These are phyloP conservation scores for Tuber indicum DNA, from an alignment of 495 filamentous ascomycete species.

Conservation along the genomic window DNA sequence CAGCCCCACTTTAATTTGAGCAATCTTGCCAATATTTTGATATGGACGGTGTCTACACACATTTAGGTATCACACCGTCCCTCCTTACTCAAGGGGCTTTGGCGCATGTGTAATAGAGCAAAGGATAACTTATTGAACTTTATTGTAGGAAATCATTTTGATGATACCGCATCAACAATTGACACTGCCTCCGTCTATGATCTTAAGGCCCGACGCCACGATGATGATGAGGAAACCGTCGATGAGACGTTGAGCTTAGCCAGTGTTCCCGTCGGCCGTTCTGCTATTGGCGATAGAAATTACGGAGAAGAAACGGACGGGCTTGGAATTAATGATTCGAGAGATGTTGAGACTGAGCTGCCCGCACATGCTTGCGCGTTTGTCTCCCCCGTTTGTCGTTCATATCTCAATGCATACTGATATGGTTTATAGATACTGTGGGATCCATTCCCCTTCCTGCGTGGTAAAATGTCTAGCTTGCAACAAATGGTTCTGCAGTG, in stretches of 20 bases:
- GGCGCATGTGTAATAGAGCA: conserved; percentile 65
- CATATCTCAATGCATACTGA: not conserved
- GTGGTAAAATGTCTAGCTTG: conserved; percentile 95
- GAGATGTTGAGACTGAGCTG: conserved; percentile 79
- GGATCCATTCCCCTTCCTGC: conserved; percentile 89
- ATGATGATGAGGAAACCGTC: conserved; percentile 77
- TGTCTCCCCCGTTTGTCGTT: conserved; percentile 44
- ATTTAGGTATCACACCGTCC: conserved; percentile 69
- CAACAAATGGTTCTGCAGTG: conserved; percentile 99
- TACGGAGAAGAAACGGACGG: conserved; percentile 50
- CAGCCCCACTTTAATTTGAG: not conserved
- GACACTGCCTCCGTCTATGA: conserved; percentile 43
- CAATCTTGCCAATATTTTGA: not conserved
- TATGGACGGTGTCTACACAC: conserved; percentile 82
- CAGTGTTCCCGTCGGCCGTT: conserved; percentile 73
- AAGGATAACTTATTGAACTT: conserved; percentile 63
- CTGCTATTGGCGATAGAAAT: conserved; percentile 59
- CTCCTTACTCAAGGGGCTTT: conserved; percentile 62
- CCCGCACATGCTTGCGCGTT: conserved; percentile 95
- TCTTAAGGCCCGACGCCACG: conserved; percentile 58
- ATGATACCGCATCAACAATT: conserved; percentile 42
- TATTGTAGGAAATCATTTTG: conserved; percentile 52
- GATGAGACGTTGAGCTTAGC: conserved; percentile 88
- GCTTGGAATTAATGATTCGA: conserved; percentile 28
- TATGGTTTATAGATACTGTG: conserved; percentile 67